Conservation (phyloP, 495 filamentous ascomycete genomes). For the Cladorrhinum samala region DNA sequence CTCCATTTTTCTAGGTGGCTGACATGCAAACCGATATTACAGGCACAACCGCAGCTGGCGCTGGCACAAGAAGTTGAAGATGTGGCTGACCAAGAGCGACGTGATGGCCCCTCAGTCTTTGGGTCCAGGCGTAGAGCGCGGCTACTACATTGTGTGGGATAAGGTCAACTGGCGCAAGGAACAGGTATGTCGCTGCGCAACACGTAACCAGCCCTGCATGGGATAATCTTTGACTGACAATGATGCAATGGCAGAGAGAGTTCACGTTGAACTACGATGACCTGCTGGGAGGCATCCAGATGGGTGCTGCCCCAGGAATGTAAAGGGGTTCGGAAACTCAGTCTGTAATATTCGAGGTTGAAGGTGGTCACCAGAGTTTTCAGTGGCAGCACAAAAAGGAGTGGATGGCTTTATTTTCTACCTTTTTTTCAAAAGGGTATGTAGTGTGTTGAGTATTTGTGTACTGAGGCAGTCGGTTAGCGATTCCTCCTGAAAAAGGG, state of each 20-base stretch:
- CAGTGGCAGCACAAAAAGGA: too few species aligned
- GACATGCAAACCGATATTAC: constrained; percentile 4
- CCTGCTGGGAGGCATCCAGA: not conserved
- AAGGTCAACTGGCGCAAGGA: constrained; percentile 77
- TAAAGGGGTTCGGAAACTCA: too few species aligned
- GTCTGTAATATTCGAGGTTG: too few species aligned
- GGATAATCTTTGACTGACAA: constrained; percentile 10
- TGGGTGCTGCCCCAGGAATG: not conserved
- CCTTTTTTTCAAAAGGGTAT: too few species aligned
- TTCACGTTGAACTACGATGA: constrained; percentile 75
- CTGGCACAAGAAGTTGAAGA: constrained; percentile 80
- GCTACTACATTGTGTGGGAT: constrained; percentile 87
- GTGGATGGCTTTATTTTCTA: too few species aligned
- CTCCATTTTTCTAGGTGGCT: constrained; percentile 11
- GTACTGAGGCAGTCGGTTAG: too few species aligned
- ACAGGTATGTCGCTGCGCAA: constrained; percentile 55
- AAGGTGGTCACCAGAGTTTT: too few species aligned
- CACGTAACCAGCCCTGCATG: too few species aligned
- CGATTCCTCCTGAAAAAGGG: too few species aligned
- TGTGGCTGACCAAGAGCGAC: constrained; percentile 89
- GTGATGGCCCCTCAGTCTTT: constrained; percentile 61
- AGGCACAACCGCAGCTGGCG: constrained; percentile 73
- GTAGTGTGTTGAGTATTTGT: too few species aligned
- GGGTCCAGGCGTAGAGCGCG: constrained; percentile 66
- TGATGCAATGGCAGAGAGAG: constrained; percentile 54